Conservation (phyloP, 192 early-diverging fungal species). For the Entomortierella chlamydospora region DNA sequence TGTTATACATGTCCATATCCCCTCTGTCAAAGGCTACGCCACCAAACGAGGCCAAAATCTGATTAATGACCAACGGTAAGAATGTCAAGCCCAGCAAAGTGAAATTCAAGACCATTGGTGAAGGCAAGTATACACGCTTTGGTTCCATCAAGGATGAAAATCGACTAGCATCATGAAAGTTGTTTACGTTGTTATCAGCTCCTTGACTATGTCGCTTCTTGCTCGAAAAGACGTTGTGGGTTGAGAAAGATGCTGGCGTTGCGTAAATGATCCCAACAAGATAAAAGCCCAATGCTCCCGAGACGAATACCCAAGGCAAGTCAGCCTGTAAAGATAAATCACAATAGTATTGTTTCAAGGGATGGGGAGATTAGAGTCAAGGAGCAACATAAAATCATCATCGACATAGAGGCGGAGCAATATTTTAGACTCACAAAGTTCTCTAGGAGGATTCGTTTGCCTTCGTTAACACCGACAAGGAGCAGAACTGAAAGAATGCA, state of each 20-base stretch:
- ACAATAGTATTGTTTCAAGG: neutral
- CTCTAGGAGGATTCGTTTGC: slow-evolving; percentile 35
- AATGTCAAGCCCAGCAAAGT: slow-evolving; percentile 36
- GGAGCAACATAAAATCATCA: too few relatives aligned
- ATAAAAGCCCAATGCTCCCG: slow-evolving; percentile 51
- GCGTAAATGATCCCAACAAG: slow-evolving; percentile 56
- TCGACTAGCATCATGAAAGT: slow-evolving; percentile 20
- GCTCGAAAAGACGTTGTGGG: slow-evolving; percentile 46
- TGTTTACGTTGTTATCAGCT: slow-evolving; percentile 9
- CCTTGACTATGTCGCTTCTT: slow-evolving; percentile 37
- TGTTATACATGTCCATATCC: slow-evolving; percentile 37
- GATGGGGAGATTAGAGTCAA: too few relatives aligned
- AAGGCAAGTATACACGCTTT: slow-evolving; percentile 45
- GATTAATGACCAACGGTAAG: slow-evolving; percentile 37
- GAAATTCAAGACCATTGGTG: slow-evolving; percentile 46
- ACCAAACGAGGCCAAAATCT: slow-evolving; percentile 49
- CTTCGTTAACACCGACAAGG: slow-evolving; percentile 46
- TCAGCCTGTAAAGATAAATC: slow-evolving; percentile 20
- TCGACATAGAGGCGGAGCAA: too few relatives aligned
- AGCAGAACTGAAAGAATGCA: slow-evolving; percentile 42
- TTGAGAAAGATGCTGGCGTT: slow-evolving; percentile 49
- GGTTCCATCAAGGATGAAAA: slow-evolving; percentile 56
- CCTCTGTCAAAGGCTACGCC: slow-evolving; percentile 34
- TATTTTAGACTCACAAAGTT: slow-evolving; percentile 39
- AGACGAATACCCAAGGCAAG: slow-evolving; percentile 51